phyloP scores from a whole-genome alignment of 2,329 filamentous ascomycete species.

The Raffaelea arxii region DNA sequence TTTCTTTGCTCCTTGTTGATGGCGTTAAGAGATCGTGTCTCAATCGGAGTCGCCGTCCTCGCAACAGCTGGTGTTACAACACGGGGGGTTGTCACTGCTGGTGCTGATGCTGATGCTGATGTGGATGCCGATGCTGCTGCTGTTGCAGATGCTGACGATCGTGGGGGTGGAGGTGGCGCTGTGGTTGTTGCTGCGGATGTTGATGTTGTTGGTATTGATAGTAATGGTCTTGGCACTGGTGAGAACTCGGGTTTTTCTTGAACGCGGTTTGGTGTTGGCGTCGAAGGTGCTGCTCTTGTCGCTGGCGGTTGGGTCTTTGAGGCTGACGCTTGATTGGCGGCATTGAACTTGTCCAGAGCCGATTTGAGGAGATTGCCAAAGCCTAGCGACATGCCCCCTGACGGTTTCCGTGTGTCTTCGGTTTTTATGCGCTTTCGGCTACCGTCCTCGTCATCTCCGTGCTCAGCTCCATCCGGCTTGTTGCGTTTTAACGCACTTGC shows the following conservation, averaged over 20 bases:
- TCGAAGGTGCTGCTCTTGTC: neutral
- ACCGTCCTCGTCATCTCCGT: neutral
- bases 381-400: conserved; percentile 2
- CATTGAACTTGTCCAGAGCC: conserved; percentile 21
- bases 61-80: too few species aligned
- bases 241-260: too few species aligned
- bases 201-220: neutral
- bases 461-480: conserved; percentile 11
- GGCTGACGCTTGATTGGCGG: too few species aligned
- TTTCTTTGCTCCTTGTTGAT: conserved; percentile 18
- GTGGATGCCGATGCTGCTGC: neutral
- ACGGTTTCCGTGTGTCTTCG: conserved; percentile 7
- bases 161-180: neutral
- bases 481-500: conserved; percentile 16
- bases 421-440: conserved; percentile 16
- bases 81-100: neutral
- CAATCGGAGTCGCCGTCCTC: too few species aligned
- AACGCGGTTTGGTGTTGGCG: neutral
- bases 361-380: conserved; percentile 20
- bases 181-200: neutral
- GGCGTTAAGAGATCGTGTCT: too few species aligned
- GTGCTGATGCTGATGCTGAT: neutral
- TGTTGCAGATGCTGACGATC: neutral
- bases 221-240: neutral
- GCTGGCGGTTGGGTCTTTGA: neutral